Base-by-base conservation (phyloP, 192 early-diverging fungal species). In the Lobulomyces angularis region DNA sequence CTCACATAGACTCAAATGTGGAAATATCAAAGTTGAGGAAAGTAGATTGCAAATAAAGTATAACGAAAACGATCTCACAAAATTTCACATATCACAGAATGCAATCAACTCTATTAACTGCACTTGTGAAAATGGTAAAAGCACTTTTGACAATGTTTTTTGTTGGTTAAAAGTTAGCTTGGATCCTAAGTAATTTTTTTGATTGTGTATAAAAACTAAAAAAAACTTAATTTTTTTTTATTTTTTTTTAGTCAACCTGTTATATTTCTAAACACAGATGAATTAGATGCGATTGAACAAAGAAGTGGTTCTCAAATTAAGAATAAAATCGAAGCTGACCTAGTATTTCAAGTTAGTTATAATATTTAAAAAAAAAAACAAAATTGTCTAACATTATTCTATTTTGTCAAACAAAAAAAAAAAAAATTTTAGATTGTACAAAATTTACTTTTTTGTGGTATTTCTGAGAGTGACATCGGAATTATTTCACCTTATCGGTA, bases 401-500 rank as follows among this genome's bases (percentile, higher is more conserved):
- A 27, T 18, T 8, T 16, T 22, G 14, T 20, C 55, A 4, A 26
- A 8, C 12, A 12, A 29, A 22, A 17, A 1, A 35, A 19, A 21
- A 43, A n/a, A n/a, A n/a, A n/a, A 11, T 56, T 23, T 35, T 60
- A 70, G 58, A 44, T 75, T 4, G 63, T 70, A 3, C 45, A 73
- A 30, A 50, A 71, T 0, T 48, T 94, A 22, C 40, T 82, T 6
- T 49, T 45, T 3, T 69, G 70, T 20, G 93, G 88, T 0, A 56
- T 91, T 1, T 38, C 59, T 2, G 74, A 74, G 23, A 53, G 62
- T 12, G 59, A 73, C 16, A 65, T 97, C 27, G 85, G 85, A 5
- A 48, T 97, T 8, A 79, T 94, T n/a, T 86, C 86, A 0, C 85
- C 86, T 1, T 89, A 88, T 44, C 67, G 85, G 16, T n/a, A n/a